A percentile compares a stretch with the other conserved stretches of the same genome.
Conservation (phyloP, 1,139 yeast genomes). For the Yamadazyma blattariae region DNA sequence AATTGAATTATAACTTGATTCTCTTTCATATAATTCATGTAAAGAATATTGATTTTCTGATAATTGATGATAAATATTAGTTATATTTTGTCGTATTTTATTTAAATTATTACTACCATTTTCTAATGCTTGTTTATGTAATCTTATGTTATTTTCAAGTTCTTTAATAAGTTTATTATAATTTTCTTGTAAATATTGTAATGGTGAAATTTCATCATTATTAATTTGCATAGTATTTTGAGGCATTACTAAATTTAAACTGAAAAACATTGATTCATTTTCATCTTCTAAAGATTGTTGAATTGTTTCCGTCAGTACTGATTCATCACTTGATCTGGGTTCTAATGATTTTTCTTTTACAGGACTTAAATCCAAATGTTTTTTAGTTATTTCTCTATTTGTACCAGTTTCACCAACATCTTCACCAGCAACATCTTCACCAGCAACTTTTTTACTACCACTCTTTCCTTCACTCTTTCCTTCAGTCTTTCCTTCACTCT, state of each 20-base stretch:
- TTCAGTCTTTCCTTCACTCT: not conserved
- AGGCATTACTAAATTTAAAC: conserved; percentile 5
- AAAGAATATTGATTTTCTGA: conserved; percentile 46
- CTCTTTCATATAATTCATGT: conserved; percentile 47
- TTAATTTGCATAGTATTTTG: not conserved
- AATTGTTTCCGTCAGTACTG: conserved; percentile 12
- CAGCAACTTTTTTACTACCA: too few relatives aligned
- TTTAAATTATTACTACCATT: conserved; percentile 33
- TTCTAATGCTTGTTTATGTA: conserved; percentile 23
- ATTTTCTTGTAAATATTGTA: conserved; percentile 27
- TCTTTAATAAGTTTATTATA: conserved; percentile 18
- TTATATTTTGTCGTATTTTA: conserved; percentile 25
- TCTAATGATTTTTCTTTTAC: not conserved
- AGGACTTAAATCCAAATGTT: not conserved
- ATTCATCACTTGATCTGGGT: conserved; percentile 5
- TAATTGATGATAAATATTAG: conserved; percentile 30
- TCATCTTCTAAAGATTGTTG: conserved; percentile 5
- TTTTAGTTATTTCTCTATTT: not conserved
- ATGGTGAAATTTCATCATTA: conserved; percentile 16
- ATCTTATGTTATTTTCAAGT: conserved; percentile 19
- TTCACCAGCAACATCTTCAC: not conserved
- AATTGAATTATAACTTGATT: conserved; percentile 25
- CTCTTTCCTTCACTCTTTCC: too few relatives aligned
- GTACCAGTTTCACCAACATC: too few relatives aligned
- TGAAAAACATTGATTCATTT: conserved; percentile 3